Evolutionary conservation across 345 rosid genomes (phyloP), one percentile per base, ranked within the genome.

Genomic region (Theobroma cacao): DNA sequence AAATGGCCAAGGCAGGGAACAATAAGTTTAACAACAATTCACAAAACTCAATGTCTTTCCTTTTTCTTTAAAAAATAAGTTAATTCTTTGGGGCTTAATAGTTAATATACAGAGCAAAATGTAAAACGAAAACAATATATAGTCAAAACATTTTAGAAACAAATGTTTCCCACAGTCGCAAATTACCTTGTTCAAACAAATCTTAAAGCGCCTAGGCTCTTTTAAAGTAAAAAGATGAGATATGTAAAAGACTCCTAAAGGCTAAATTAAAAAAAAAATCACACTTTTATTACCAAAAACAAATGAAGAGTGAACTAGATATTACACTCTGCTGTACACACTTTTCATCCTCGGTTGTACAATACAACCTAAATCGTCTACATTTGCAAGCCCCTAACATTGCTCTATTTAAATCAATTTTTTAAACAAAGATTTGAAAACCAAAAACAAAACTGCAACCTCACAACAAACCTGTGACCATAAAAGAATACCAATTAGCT

Each of bases 271-370:
- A 63, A 6, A 75, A 67, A 61, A 64, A 81, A 77, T 41, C 93
- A 90, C 88, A 80, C 85, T 75, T 86, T 84, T 81, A 81, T 86
- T 84, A 70, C 76, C 28, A 50, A 64, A 77, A 75, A 14, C 74
- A 87, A 84, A 80, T 61, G 40, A 82, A 34, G 63, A 80, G 78
- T 84, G 69, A 40, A 80, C 79, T 82, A 71, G 77, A 78, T 75
- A 82, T 74, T 82, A 87, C 85, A 83, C 85, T 70, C 83, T 80
- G 81, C 88, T 91, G 84, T 91, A 88, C 92, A 91, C 86, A 83
- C 85, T 78, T 70, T 82, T 45, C 82, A 82, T 87, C 90, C 84
- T 84, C 85, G 41, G 76, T 80, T 78, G 82, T 74, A 75, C 60
- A 82, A 50, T 84, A 82, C 86, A 81, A 73, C 77, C 91, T 86